Evolutionary conservation across 371 early-diverging fungal species (phyloP).

Genomic region (Parasitella parasitica): DNA sequence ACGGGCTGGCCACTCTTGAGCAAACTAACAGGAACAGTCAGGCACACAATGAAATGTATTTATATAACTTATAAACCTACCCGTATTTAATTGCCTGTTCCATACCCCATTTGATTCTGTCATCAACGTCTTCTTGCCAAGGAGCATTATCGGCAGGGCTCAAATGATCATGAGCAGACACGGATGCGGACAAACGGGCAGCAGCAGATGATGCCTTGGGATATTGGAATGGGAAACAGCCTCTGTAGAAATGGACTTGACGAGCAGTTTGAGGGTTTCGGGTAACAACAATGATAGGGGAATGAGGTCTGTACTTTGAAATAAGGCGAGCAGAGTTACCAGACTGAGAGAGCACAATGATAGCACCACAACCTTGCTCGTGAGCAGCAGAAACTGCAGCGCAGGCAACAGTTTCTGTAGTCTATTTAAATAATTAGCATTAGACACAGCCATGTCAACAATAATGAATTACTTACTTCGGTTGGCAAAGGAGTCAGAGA

Average conservation of each 20-base stretch:
- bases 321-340: slow-evolving; percentile 89
- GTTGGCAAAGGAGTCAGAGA: slow-evolving; percentile 73
- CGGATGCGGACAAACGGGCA: slow-evolving; percentile 19
- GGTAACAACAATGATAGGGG: slow-evolving; percentile 92
- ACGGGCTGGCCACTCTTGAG: slow-evolving; percentile 68
- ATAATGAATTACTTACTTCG: too few species aligned
- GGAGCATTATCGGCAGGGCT: slow-evolving; percentile 52
- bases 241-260: slow-evolving; percentile 85
- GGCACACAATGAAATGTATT: not conserved
- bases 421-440: slow-evolving; percentile 21
- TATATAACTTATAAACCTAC: slow-evolving; percentile 11
- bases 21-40: slow-evolving; percentile 33
- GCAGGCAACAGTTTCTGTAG: slow-evolving; percentile 92
- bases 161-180: slow-evolving; percentile 28
- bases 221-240: slow-evolving; percentile 91
- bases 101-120: slow-evolving; percentile 78
- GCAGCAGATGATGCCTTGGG: slow-evolving; percentile 50
- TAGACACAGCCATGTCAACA: too few species aligned
- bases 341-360: slow-evolving; percentile 82
- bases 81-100: slow-evolving; percentile 67
- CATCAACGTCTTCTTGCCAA: slow-evolving; percentile 89
- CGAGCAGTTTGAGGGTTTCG: slow-evolving; percentile 84
- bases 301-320: slow-evolving; percentile 92
- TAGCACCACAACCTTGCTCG: slow-evolving; percentile 84
- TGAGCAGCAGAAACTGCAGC: slow-evolving; percentile 90